Evolutionary conservation across 805 yeast genomes (phyloP).

Genomic region (Zygotorulaspora chibaensis): DNA sequence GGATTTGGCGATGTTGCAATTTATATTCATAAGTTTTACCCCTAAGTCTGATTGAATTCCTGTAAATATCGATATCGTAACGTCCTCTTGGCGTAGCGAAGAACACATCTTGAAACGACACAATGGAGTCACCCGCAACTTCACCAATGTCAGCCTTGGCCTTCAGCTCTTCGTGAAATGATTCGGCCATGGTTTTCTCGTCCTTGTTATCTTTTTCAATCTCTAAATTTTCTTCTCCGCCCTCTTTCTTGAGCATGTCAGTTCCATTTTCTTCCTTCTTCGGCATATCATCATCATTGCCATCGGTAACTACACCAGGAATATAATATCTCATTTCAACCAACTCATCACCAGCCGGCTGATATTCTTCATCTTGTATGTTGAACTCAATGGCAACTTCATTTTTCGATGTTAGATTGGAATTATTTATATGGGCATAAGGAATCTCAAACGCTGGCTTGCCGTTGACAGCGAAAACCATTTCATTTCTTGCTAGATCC

Average conservation of each 20-base stretch:
- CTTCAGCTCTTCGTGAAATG: slow-evolving; percentile 84
- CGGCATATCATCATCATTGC: slow-evolving; percentile 43
- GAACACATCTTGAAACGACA: slow-evolving; percentile 83
- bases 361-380: slow-evolving; percentile 48
- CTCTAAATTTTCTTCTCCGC: slow-evolving; percentile 32
- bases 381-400: slow-evolving; percentile 91
- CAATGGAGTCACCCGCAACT: slow-evolving; percentile 91
- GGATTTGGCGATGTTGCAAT: slow-evolving; percentile 83
- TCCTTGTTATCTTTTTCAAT: slow-evolving; percentile 16
- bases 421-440: slow-evolving; percentile 69
- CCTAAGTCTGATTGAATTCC: slow-evolving; percentile 78
- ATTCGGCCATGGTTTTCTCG: slow-evolving; percentile 65
- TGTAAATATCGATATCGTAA: slow-evolving; percentile 92
- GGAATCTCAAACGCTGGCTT: slow-evolving; percentile 92
- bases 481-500: slow-evolving; percentile 87
- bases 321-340: slow-evolving; percentile 92
- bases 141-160: slow-evolving; percentile 93
- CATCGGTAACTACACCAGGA: slow-evolving; percentile 70
- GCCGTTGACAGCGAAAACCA: slow-evolving; percentile 78
- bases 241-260: slow-evolving; percentile 19
- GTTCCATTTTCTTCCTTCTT: slow-evolving; percentile 28
- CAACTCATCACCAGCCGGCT: slow-evolving; percentile 86
- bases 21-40: slow-evolving; percentile 98
- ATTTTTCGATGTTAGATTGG: slow-evolving; percentile 85
- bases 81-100: slow-evolving; percentile 98